Conservation (phyloP, 768 basidiomycete species). For the Phylloporus sp. region DNA sequence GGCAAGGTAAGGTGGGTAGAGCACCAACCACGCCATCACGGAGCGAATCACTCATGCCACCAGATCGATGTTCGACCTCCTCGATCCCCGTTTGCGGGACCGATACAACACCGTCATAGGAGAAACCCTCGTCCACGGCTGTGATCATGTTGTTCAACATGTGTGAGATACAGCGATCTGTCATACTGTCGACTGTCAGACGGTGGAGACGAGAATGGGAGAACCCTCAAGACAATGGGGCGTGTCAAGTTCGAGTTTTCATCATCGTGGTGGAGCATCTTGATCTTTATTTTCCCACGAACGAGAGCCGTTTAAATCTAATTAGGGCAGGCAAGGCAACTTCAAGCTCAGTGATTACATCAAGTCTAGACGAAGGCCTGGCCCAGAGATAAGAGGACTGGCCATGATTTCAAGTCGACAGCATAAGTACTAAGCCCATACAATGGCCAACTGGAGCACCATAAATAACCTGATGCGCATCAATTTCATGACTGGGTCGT, state of each 20-base stretch:
- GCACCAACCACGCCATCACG: neutral
- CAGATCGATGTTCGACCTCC: neutral
- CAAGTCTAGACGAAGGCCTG: too few relatives aligned
- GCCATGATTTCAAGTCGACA: too few relatives aligned
- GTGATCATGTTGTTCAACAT: neutral
- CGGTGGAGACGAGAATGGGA: neutral
- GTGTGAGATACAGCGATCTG: neutral
- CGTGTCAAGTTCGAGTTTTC: neutral
- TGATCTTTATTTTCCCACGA: too few relatives aligned
- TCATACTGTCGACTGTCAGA: neutral
- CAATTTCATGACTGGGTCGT: neutral
- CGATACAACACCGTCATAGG: constrained; percentile 2
- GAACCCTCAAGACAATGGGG: neutral
- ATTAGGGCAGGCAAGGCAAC: too few relatives aligned
- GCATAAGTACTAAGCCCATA: too few relatives aligned
- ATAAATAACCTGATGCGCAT: too few relatives aligned
- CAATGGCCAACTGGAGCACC: too few relatives aligned
- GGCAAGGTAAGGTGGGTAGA: neutral
- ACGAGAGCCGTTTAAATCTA: too few relatives aligned
- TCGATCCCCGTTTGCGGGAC: constrained; percentile 1
- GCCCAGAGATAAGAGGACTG: too few relatives aligned
- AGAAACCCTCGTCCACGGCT: neutral
- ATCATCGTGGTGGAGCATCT: neutral
- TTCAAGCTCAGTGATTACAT: too few relatives aligned
- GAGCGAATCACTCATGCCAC: neutral